Evolutionary conservation across 2,329 filamentous ascomycete genomes (phyloP).

Genomic region (Calonectria honghensis): DNA sequence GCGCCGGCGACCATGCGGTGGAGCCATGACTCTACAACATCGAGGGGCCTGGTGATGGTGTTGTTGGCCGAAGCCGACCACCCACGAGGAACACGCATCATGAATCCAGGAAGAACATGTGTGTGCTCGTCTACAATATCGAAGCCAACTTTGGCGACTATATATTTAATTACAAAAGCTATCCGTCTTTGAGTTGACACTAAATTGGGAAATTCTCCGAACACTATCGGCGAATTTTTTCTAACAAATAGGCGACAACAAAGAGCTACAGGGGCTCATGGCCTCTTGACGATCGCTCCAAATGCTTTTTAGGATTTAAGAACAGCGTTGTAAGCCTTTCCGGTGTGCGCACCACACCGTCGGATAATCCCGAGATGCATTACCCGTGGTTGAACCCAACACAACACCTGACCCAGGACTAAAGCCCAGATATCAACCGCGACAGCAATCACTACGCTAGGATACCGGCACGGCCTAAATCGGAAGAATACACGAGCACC

Average conservation of each 20-base stretch:
- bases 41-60: slow-evolving; percentile 29
- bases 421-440: background rate
- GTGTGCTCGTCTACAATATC: too few species aligned
- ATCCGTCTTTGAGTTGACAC: background rate
- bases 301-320: background rate
- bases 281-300: background rate
- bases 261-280: too few species aligned
- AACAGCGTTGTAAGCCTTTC: background rate
- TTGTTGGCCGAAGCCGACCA: slow-evolving; percentile 16
- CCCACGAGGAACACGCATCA: slow-evolving; percentile 6
- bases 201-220: slow-evolving; percentile 8
- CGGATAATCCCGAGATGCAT: too few species aligned
- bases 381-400: too few species aligned
- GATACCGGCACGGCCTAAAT: background rate
- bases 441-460: background rate
- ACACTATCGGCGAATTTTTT: slow-evolving; percentile 16
- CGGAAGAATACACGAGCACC: slow-evolving; percentile 4
- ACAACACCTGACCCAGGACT: background rate
- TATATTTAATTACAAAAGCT: background rate
- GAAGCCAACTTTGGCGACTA: background rate
- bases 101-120: background rate
- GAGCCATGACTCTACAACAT: slow-evolving; percentile 29
- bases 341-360: background rate
- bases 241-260: background rate
- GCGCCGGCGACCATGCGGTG: slow-evolving; percentile 31